Percentiles rank a stretch among this genome's conserved stretches.
phyloP scores from a whole-genome alignment of 1,284 basidiomycete genomes.

The Sanghuangporus baumii region DNA sequence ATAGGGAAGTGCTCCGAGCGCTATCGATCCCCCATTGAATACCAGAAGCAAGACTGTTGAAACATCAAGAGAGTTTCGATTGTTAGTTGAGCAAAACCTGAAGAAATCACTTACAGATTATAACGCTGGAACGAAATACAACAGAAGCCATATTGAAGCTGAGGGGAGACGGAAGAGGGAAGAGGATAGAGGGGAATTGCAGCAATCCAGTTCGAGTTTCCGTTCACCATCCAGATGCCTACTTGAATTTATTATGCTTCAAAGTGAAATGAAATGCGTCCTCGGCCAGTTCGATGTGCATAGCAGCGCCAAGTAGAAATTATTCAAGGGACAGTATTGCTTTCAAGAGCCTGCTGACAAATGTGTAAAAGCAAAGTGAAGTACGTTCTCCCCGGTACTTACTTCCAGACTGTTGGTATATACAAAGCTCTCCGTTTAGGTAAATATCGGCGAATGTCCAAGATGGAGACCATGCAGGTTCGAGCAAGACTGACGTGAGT shows the following conservation, averaged over 20 bases:
- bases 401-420: neutral
- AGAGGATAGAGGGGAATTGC: neutral
- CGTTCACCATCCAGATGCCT: neutral
- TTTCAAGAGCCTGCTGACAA: neutral
- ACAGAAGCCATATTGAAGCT: neutral
- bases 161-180: neutral
- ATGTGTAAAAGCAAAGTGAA: slow-evolving; percentile 3
- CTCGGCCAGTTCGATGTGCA: neutral
- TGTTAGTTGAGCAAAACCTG: neutral
- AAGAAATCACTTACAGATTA: neutral
- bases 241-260: neutral
- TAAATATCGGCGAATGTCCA: too few relatives aligned
- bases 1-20: slow-evolving; percentile 6
- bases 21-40: slow-evolving; percentile 12
- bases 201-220: neutral
- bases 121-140: slow-evolving; percentile 1
- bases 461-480: too few relatives aligned
- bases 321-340: neutral
- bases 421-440: too few relatives aligned
- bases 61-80: neutral
- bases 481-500: too few relatives aligned
- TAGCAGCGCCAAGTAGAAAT: neutral
- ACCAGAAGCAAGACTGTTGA: slow-evolving; percentile 9
- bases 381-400: neutral
- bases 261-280: neutral